Conservation (phyloP, 2,329 filamentous ascomycete genomes). For the Colletotrichum plurivorum region DNA sequence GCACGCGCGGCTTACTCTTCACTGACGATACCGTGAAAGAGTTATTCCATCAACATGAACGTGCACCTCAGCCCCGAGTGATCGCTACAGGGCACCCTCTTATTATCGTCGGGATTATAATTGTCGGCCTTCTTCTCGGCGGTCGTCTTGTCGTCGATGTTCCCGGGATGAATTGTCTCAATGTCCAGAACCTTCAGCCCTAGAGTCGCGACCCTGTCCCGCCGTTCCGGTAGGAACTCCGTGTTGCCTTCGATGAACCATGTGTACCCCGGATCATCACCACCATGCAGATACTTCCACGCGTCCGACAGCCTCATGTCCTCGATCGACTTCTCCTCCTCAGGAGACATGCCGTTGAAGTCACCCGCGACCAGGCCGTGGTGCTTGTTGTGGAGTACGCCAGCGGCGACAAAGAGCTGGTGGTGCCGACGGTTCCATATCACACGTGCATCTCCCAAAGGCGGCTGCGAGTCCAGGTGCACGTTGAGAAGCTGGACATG, state of each 20-base stretch:
- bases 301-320: constrained; percentile 52
- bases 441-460: constrained; percentile 12
- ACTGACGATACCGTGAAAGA: not conserved
- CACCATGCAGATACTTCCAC: constrained; percentile 48
- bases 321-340: constrained; percentile 49
- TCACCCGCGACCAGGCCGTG: constrained; percentile 55
- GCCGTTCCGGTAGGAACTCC: constrained; percentile 49
- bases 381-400: constrained; percentile 45
- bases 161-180: constrained; percentile 42
- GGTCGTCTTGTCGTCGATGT: not conserved
- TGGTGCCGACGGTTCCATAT: constrained; percentile 47
- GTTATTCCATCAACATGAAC: not conserved
- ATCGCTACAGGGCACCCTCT: constrained; percentile 24
- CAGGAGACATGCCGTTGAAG: constrained; percentile 55
- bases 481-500: constrained; percentile 53
- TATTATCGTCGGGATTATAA: too few species aligned
- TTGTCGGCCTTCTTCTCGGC: not conserved
- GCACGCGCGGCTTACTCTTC: not conserved
- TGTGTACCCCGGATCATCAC: constrained; percentile 52
- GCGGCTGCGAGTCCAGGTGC: constrained; percentile 53
- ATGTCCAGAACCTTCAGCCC: constrained; percentile 45
- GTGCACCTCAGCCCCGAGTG: constrained; percentile 28
- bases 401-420: constrained; percentile 48
- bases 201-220: constrained; percentile 54
- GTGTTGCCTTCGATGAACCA: constrained; percentile 53